phyloP scores from a whole-genome alignment of 2,329 filamentous ascomycete species.

The Apiospora malaysiana region DNA sequence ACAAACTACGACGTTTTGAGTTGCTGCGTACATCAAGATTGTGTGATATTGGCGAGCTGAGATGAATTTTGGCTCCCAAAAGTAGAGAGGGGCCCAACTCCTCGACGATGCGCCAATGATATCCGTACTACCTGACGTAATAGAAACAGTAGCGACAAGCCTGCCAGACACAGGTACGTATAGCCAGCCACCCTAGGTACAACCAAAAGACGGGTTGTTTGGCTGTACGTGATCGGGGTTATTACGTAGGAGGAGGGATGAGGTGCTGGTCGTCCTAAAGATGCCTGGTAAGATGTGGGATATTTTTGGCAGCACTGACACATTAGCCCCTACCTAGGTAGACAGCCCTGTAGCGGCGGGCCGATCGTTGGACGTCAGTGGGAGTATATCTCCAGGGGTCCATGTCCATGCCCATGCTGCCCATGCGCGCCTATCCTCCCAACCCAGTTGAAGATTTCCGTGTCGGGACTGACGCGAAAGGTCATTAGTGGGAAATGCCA shows the following conservation, averaged over 20 bases:
- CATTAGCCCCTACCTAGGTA: slow-evolving; percentile 6
- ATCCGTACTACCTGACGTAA: neutral
- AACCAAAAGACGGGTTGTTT: neutral
- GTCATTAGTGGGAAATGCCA: slow-evolving; percentile 8
- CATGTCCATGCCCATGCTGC: slow-evolving; percentile 5
- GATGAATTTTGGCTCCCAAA: neutral
- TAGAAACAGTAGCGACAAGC: neutral
- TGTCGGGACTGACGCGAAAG: slow-evolving; percentile 1
- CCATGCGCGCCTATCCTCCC: slow-evolving; percentile 3
- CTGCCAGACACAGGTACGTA: neutral
- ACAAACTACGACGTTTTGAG: slow-evolving; percentile 6
- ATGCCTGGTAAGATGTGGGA: neutral
- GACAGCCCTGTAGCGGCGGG: slow-evolving; percentile 15
- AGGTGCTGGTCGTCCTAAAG: neutral
- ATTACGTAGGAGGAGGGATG: neutral
- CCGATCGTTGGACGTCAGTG: slow-evolving; percentile 9
- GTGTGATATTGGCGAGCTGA: neutral
- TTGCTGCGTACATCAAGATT: neutral
- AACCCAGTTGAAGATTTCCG: neutral
- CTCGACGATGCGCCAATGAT: neutral
- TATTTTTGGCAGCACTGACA: slow-evolving; percentile 8
- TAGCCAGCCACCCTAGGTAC: neutral
- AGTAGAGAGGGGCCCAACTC: neutral
- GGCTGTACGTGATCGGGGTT: neutral
- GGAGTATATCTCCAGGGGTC: slow-evolving; percentile 4